Conservation (phyloP, 2,329 filamentous ascomycete species). For the Elsinoe arachidis region DNA sequence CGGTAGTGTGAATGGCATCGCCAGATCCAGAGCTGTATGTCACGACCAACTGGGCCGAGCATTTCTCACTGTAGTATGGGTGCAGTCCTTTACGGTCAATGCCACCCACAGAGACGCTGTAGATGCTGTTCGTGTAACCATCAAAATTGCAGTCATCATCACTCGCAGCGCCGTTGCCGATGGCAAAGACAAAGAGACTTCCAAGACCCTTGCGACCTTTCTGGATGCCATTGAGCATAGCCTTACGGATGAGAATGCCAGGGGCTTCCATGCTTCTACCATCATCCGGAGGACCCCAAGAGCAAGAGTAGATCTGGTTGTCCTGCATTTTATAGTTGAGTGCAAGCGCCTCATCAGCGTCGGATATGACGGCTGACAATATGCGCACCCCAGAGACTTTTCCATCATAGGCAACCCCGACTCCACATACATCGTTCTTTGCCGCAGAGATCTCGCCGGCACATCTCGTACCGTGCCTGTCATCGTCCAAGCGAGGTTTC, state of each 20-base stretch:
- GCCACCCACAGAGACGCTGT: slow-evolving; percentile 93
- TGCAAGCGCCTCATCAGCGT: slow-evolving; percentile 83
- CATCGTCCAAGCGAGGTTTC: slow-evolving; percentile 71
- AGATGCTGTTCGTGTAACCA: slow-evolving; percentile 98
- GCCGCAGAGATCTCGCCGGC: slow-evolving; percentile 88
- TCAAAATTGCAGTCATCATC: slow-evolving; percentile 99
- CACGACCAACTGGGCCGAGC: slow-evolving; percentile 89
- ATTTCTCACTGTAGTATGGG: slow-evolving; percentile 92
- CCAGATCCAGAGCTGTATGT: slow-evolving; percentile 89
- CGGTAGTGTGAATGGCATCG: slow-evolving; percentile 91
- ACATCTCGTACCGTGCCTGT: slow-evolving; percentile 86
- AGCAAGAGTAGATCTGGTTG: slow-evolving; percentile 97
- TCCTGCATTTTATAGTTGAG: slow-evolving; percentile 87
- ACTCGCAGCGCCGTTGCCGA: slow-evolving; percentile 77
- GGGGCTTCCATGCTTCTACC: slow-evolving; percentile 90
- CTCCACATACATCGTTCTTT: slow-evolving; percentile 85
- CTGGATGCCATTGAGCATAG: slow-evolving; percentile 88
- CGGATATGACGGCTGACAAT: slow-evolving; percentile 78
- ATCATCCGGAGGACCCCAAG: slow-evolving; percentile 94
- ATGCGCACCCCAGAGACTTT: slow-evolving; percentile 89
- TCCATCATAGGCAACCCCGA: slow-evolving; percentile 91
- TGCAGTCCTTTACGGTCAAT: slow-evolving; percentile 81
- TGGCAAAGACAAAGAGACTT: slow-evolving; percentile 93
- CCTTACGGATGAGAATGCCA: slow-evolving; percentile 74
- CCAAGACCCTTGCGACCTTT: slow-evolving; percentile 75